Evolutionary conservation across 495 filamentous ascomycete genomes (phyloP).

Genomic region (Hypomontagnella monticulosa): DNA sequence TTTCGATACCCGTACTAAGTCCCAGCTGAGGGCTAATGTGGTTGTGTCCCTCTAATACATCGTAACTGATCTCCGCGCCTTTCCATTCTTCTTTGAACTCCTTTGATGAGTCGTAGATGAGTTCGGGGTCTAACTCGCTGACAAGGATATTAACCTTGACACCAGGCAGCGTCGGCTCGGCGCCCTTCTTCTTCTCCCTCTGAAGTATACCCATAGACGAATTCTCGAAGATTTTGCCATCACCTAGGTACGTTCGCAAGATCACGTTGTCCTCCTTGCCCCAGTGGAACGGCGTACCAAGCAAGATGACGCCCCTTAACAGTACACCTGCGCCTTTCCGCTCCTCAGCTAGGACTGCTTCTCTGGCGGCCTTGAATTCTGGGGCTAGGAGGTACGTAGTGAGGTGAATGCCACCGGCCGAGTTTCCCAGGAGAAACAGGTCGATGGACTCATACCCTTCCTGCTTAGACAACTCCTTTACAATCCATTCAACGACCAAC

Average conservation of each 20-base stretch:
- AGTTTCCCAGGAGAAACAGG: slow-evolving; percentile 55
- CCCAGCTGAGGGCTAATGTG: slow-evolving; percentile 54
- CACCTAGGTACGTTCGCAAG: slow-evolving; percentile 46
- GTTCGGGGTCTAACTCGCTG: slow-evolving; percentile 52
- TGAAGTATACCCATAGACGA: slow-evolving; percentile 46
- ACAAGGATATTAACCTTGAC: slow-evolving; percentile 46
- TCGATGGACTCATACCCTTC: slow-evolving; percentile 44
- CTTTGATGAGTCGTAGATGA: slow-evolving; percentile 45
- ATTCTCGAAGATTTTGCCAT: slow-evolving; percentile 40
- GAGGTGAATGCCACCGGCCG: slow-evolving; percentile 54
- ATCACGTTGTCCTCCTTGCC: slow-evolving; percentile 29
- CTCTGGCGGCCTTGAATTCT: slow-evolving; percentile 42
- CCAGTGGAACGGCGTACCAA: slow-evolving; percentile 55
- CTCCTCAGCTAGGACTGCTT: slow-evolving; percentile 20
- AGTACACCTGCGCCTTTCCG: slow-evolving; percentile 36
- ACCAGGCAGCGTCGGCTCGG: slow-evolving; percentile 37
- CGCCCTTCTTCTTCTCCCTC: slow-evolving; percentile 34
- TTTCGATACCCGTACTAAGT: slow-evolving; percentile 49
- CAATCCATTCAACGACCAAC: slow-evolving; percentile 51
- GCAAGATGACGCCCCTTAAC: slow-evolving; percentile 46
- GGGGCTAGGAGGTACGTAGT: slow-evolving; percentile 49
- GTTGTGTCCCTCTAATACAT: slow-evolving; percentile 53
- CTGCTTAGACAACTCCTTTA: slow-evolving; percentile 26
- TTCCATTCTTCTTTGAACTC: slow-evolving; percentile 48
- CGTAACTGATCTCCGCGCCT: slow-evolving; percentile 41